Base-by-base conservation (phyloP, 768 basidiomycete genomes). In the Suillus plorans region DNA sequence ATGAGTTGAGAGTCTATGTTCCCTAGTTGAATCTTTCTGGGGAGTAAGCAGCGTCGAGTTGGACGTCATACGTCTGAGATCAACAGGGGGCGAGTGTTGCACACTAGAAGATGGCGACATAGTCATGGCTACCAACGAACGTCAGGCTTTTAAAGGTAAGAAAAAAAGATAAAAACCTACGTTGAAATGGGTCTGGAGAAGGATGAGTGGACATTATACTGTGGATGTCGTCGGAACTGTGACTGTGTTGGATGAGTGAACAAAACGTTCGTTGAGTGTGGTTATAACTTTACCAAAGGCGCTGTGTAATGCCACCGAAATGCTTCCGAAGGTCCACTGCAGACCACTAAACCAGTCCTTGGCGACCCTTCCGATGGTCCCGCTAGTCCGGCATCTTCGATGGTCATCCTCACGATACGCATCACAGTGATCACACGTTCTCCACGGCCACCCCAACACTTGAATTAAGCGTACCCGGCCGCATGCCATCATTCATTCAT, bases 11-110 rank as follows among this genome's bases (percentile, higher is more conserved):
- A 81, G 76, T 37, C 76, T 77, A 63, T 78, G 76, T 59, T 76
- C 72, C 66, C 79, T 74, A 61, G 77, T 71, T 31, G 81, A 73
- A 12, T 58, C 57, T 58, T 58, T 58, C 39, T 18, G 57, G 61
- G 80, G 70, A 58, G 74, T 78, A 64, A 87, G 80, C 55, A 79
- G 75, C 14, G 79, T 74, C 36, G 75, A 77, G 37, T 77, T 77
- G 34, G 86, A 86, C 22, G 83, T 84, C 77, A 88, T 85, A 70
- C 84, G 84, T 52, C 86, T 83, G 56, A 86, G 78, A 71, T 86
- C 85, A 58, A 78, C 72, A 61, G 80, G 75, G 63, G 80, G 74
- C 34, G 80, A 74, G 67, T 68, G 42, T 57, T 69, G 73, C 9
- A 64, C 63, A 28, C 39, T 58, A 5, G 57, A 18, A 58, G 57